These are phyloP conservation scores for Arachnopeziza araneosa DNA, from an alignment of 2,329 filamentous ascomycete genomes.

Conservation along the genomic window DNA sequence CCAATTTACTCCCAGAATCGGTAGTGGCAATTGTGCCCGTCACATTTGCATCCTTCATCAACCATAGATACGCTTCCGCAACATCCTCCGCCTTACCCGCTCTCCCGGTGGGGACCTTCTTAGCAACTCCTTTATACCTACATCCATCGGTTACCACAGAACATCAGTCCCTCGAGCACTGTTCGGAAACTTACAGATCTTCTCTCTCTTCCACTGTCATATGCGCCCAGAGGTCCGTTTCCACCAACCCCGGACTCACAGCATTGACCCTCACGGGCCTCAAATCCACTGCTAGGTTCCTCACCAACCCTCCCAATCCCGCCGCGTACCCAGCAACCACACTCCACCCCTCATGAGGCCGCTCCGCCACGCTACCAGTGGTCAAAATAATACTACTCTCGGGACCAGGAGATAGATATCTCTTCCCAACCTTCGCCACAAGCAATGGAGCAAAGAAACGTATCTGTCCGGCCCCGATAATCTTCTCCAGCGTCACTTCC, in stretches of 20 bases:
- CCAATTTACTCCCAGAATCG: constrained; percentile 14
- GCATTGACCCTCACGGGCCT: constrained; percentile 59
- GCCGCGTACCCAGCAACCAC: constrained; percentile 43
- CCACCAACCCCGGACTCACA: constrained; percentile 39
- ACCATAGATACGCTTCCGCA: constrained; percentile 39
- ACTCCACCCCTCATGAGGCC: constrained; percentile 35
- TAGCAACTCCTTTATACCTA: no score
- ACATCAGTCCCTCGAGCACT: no score
- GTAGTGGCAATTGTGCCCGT: constrained; percentile 29
- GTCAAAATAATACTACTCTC: constrained; percentile 19
- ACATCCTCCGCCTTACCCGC: constrained; percentile 32
- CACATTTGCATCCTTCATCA: constrained; percentile 38
- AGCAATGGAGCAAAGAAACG: constrained; percentile 23
- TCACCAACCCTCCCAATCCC: constrained; percentile 46
- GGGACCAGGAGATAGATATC: constrained; percentile 14
- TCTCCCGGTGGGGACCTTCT: no score
- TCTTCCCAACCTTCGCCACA: constrained; percentile 21
- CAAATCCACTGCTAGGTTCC: constrained; percentile 56
- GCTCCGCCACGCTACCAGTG: constrained; percentile 12
- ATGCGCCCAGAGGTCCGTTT: constrained; percentile 35
- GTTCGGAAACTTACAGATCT: constrained; percentile 2
- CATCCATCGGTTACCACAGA: no score
- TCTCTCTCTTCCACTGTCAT: constrained; percentile 33
- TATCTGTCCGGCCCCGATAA: constrained; percentile 17
- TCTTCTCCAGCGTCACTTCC: constrained; percentile 6